phyloP scores from a whole-genome alignment of 345 rosid genomes.

The Dovyalis caffra region DNA sequence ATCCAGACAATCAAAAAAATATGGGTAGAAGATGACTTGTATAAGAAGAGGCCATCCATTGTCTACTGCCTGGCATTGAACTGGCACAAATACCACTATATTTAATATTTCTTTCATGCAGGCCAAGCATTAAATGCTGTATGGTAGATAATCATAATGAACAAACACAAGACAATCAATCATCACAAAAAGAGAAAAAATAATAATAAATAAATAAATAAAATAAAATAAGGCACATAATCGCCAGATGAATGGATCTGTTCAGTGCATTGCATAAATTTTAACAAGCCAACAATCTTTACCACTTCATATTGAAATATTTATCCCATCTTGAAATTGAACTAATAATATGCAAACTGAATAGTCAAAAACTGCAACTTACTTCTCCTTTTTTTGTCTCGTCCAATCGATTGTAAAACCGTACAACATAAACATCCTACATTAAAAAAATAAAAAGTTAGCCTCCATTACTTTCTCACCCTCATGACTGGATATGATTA shows the following conservation, averaged over 20 bases:
- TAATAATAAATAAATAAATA: no score
- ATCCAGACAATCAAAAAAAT: neutral
- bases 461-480: neutral
- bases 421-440: slow-evolving; percentile 77
- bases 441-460: neutral
- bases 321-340: neutral
- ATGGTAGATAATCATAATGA: neutral
- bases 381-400: slow-evolving; percentile 92
- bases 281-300: neutral
- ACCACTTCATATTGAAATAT: neutral
- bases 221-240: neutral
- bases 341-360: neutral
- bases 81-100: neutral
- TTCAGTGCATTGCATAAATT: neutral
- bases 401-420: slow-evolving; percentile 74
- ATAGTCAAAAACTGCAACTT: slow-evolving; percentile 34
- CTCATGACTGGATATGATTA: neutral
- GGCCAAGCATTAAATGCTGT: neutral
- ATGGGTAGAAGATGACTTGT: neutral
- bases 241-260: neutral
- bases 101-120: neutral
- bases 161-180: neutral
- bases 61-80: neutral
- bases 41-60: neutral
- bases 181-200: no score